Base-by-base conservation (phyloP, 2,329 filamentous ascomycete species). In the Fusarium duplospermum region DNA sequence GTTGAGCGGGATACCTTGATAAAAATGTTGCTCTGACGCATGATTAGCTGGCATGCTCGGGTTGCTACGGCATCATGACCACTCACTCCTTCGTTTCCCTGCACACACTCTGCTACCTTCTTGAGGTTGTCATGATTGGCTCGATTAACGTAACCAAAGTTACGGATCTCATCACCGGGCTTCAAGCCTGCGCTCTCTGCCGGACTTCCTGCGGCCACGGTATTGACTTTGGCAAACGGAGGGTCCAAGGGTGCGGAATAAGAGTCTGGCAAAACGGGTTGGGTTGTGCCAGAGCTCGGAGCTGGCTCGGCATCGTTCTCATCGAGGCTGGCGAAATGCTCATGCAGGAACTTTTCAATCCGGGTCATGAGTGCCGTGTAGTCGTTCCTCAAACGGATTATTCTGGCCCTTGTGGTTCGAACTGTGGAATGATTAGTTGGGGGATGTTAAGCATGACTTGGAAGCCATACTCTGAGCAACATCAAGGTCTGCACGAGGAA, bases 401-500 rank as follows among this genome's bases (percentile, higher is more conserved):
- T 98, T 70, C 94, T 92, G 31, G 95, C 90, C 82, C 96, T 89
- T 40, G 95, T 98, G n/a, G 94, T 98, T 71, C 96, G 94, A 80
- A 99, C 94, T 97, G 36, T 63, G 52, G n/a, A 24, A 20, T 5
- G 45, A 56, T 79, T 60, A 82, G 74, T 62, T 52, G 56, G 8
- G 14, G 24, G 40, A 20, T 38, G 31, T 42, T 33, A 64, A 87
- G 13, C 54, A 10, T 50, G 87, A n/a, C 57, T 7, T 58, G 13
- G 18, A 59, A 35, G 36, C 18, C 63, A 75, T 90, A 96, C 94
- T 96, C 84, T 98, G 96, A 29, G 96, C 93, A 72, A 99, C 93
- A 82, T 99, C 96, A 73, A 99, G 92, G 83, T 99, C 96, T 78
- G 94, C 92, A 80, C 96, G 90, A 35, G 96, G 96, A 81, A 94